Base-by-base conservation (phyloP, 176 grass and related monocot species). In the Saccharum spontaneum region DNA sequence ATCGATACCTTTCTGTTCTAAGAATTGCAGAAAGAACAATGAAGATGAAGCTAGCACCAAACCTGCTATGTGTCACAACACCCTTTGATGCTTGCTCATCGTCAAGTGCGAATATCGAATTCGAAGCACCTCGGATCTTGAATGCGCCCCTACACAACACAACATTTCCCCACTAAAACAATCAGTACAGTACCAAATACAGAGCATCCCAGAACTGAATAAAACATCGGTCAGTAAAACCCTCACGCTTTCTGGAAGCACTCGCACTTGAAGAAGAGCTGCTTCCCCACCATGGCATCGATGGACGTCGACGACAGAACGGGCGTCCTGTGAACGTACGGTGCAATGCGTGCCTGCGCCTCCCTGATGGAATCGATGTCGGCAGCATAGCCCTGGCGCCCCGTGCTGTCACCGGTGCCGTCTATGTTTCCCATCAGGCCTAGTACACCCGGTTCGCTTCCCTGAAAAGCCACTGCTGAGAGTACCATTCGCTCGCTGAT, bases 1-100 rank as follows among this genome's bases (percentile, higher is more conserved):
- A 40, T 40, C 39, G 39, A 75, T 26, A 73, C 15, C 13, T 44
- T 34, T 62, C 10, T 17, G 14, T 57, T 38, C 18, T 46, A 73
- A 26, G 22, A 64, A 45, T 26, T 44, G 33, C 55, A 79, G 54
- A 59, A 46, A 66, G 31, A 26, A 61, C 1, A 3, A 3, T 57
- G 68, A 37, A 64, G 37, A 31, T 63, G 59, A 74, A 82, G 15
- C 43, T 71, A 63, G 60, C 24, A 94, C 37, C 13, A 66, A 55
- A 98, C 95, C 93, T 98, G 95, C 95, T 95, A 77, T 95, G 95
- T 33, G 95, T 98, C 39, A 98, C 91, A 22, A 98, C 95, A 6
- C 95, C 93, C 90, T 90, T 95, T 6, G 87, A 87, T 20, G 93
- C 95, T 87, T 90, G 75, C 3, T 75, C 78, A 55, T 92, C 89